Percentiles rank a stretch among this genome's conserved stretches.
phyloP scores from a whole-genome alignment of 129 eudicot species.

The Flaveria robusta region DNA sequence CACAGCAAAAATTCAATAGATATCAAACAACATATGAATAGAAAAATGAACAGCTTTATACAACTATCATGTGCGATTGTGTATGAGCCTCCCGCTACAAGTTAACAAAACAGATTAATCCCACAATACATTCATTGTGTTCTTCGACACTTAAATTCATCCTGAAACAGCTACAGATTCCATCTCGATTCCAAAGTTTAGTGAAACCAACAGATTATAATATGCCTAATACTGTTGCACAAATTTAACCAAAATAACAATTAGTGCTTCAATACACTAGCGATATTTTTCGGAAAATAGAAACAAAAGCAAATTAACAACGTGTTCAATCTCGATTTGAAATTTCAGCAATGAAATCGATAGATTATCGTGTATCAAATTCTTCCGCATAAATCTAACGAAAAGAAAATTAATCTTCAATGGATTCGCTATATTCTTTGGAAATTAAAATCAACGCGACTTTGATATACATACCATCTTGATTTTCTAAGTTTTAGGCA shows the following conservation, averaged over 20 bases:
- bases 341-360: background rate
- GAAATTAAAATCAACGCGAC: background rate
- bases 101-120: constrained; percentile 2
- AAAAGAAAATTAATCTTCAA: background rate
- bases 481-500: background rate
- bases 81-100: constrained; percentile 2
- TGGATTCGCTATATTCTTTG: background rate
- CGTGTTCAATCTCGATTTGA: background rate
- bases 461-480: constrained; percentile 23
- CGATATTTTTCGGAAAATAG: background rate
- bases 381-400: background rate
- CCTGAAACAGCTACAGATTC: background rate
- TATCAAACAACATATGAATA: constrained; percentile 12
- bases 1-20: background rate
- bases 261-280: background rate
- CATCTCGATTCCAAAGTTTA: background rate
- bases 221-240: background rate
- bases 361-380: background rate
- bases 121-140: background rate
- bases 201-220: background rate
- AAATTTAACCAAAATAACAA: background rate
- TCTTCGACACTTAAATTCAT: background rate
- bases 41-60: constrained; percentile 2
- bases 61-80: background rate
- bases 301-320: background rate